Evolutionary conservation across 2,329 filamentous ascomycete species (phyloP), one percentile per base, ranked within the genome.

Genomic region (Orbilia brochopaga): DNA sequence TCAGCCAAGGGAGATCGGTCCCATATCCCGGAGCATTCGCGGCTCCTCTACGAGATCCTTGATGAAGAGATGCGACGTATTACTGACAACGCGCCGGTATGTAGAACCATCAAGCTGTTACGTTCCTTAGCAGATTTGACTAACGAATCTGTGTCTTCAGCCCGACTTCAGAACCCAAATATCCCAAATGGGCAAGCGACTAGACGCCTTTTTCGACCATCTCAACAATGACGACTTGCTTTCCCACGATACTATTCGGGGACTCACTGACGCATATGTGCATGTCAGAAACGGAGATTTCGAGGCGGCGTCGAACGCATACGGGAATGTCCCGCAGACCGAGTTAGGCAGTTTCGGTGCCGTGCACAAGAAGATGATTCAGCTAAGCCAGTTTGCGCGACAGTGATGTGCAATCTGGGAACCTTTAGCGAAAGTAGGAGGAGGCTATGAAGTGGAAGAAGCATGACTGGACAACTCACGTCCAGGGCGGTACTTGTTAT

Each of bases 161-260:
- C 50, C 70, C 88, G n/a, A 88, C 88, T 15, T 97, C 94, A 81
- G 88, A 90, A 85, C 88, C 13, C 92, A 97, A 79, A 92, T 99
- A 19, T 90, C 91, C 77, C 94, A 97, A 79, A 94, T 92, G 1
- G 91, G 96, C 79, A 96, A 96, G 81, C 88, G 94, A 27, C 84
- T 99, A 69, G 90, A 90, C 77, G 88, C 97, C 55, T 83, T 99
- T n/a, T 97, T 97, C 79, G 93, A 99, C 78, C 92, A 97, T 79
- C 83, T 99, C 52, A 99, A 97, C 84, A 97, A 97, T 75, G 90
- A 92, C 78, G 92, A 97, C 50, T 23, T 60, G 32, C 19, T 65
- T 21, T 56, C 60, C 13, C 67, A 35, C 8, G 42, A 64, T 11
- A 53, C 51, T 13, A 51, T 55, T 19, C 21, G 51, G 15, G 42